phyloP scores from a whole-genome alignment of 116 monocot genomes.

The Trichopus zeylanicus region DNA sequence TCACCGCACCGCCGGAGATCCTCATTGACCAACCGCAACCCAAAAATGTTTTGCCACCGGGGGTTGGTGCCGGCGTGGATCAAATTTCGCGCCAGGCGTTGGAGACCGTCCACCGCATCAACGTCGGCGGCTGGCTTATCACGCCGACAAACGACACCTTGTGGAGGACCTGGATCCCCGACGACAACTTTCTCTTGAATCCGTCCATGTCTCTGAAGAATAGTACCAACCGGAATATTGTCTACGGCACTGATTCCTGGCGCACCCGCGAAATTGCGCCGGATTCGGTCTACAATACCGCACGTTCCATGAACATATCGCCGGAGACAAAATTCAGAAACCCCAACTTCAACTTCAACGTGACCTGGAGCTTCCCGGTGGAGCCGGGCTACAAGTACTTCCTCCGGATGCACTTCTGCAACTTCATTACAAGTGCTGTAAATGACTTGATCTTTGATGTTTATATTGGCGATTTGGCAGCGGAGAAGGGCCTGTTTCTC shows the following conservation, averaged over 20 bases:
- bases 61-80: neutral
- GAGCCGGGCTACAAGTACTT: conserved; percentile 24
- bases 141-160: conserved; percentile 61
- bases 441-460: conserved; percentile 39
- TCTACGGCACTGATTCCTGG: neutral
- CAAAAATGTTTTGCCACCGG: neutral
- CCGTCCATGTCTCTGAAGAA: neutral
- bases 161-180: conserved; percentile 63
- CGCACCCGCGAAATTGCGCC: conserved; percentile 39
- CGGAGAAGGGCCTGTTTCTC: conserved; percentile 10
- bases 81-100: conserved; percentile 10
- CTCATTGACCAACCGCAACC: conserved; percentile 3
- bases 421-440: conserved; percentile 11
- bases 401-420: conserved; percentile 81
- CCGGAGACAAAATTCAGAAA: neutral
- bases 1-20: conserved; percentile 54
- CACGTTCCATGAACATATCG: conserved; percentile 22
- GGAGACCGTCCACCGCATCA: conserved; percentile 57
- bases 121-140: conserved; percentile 53
- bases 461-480: conserved; percentile 21
- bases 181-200: conserved; percentile 3
- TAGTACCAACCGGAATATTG: neutral
- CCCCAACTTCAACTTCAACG: conserved; percentile 27
- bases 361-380: conserved; percentile 51
- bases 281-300: conserved; percentile 40